A percentile compares a stretch with the other conserved stretches of the same genome.
Conservation (phyloP, 192 early-diverging fungal species). For the Radiomyces spectabilis region DNA sequence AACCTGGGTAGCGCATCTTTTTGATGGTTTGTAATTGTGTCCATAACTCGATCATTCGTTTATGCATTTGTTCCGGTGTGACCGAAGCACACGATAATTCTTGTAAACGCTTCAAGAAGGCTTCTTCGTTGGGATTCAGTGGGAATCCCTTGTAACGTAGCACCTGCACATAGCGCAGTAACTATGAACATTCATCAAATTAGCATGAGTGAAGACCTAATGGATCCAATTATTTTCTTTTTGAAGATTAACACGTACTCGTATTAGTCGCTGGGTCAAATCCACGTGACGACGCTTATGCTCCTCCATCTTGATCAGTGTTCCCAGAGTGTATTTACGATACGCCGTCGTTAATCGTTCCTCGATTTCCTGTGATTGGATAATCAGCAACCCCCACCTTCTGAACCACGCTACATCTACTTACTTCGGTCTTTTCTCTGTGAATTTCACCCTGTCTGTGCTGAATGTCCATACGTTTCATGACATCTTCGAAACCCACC, state of each 20-base stretch:
- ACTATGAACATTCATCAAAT: constrained; percentile 29
- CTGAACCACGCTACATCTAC: too few species aligned
- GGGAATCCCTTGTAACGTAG: constrained; percentile 77
- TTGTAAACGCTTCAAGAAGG: constrained; percentile 61
- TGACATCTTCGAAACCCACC: constrained; percentile 83
- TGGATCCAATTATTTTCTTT: constrained; percentile 51
- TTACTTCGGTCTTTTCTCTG: constrained; percentile 58
- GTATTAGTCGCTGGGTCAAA: constrained; percentile 65
- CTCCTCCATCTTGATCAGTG: constrained; percentile 64
- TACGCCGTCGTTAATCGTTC: constrained; percentile 50
- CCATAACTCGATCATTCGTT: constrained; percentile 76
- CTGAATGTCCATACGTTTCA: constrained; percentile 79
- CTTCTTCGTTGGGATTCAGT: constrained; percentile 76
- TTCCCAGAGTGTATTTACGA: constrained; percentile 67
- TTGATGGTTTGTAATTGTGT: constrained; percentile 66
- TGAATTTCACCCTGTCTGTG: constrained; percentile 59
- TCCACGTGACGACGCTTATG: constrained; percentile 72
- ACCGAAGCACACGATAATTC: constrained; percentile 59
- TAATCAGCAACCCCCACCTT: too few species aligned
- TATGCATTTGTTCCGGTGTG: constrained; percentile 64
- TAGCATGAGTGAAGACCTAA: not conserved
- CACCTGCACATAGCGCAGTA: constrained; percentile 84
- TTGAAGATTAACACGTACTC: constrained; percentile 44
- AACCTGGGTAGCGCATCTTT: constrained; percentile 18
- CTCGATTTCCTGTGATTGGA: constrained; percentile 46